Conservation (phyloP, 176 grass and related monocot species). For the Melocanna baccifera region DNA sequence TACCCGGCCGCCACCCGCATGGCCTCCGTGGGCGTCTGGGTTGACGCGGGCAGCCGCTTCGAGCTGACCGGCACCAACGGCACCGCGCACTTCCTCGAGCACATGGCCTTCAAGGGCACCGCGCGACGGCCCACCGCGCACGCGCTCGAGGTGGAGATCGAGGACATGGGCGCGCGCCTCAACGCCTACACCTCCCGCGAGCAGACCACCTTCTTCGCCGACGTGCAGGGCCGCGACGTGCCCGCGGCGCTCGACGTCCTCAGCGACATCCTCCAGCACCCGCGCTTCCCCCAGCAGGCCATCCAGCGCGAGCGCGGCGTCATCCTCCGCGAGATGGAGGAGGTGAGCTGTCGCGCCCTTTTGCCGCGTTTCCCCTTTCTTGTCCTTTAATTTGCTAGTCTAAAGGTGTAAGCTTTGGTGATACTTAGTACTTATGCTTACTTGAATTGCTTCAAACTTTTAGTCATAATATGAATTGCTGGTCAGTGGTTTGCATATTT, state of each 20-base stretch:
- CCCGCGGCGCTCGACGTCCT: slow-evolving; percentile 68
- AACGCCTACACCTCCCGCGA: slow-evolving; percentile 97
- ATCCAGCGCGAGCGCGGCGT: slow-evolving; percentile 79
- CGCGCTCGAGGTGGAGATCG: slow-evolving; percentile 86
- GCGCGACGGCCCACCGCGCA: slow-evolving; percentile 50
- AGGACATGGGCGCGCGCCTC: slow-evolving; percentile 85
- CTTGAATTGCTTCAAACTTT: neutral
- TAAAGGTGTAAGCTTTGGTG: neutral
- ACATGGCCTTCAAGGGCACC: slow-evolving; percentile 98
- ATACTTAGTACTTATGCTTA: neutral
- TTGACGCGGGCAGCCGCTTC: slow-evolving; percentile 92
- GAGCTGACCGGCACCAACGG: slow-evolving; percentile 86
- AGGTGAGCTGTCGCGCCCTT: slow-evolving; percentile 52
- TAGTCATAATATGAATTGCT: neutral
- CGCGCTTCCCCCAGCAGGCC: slow-evolving; percentile 65
- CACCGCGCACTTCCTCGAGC: slow-evolving; percentile 97
- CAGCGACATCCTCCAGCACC: slow-evolving; percentile 83
- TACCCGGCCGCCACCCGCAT: slow-evolving; percentile 61
- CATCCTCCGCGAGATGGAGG: slow-evolving; percentile 98
- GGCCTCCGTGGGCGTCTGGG: slow-evolving; percentile 88
- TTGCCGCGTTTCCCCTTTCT: slow-evolving; percentile 2
- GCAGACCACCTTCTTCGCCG: slow-evolving; percentile 97
- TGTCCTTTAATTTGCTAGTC: neutral
- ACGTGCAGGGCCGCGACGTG: slow-evolving; percentile 74
- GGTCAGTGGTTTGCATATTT: neutral